Evolutionary conservation across 2,329 filamentous ascomycete species (phyloP), one percentile per base, ranked within the genome.

Genomic region (Fusarium sp.): DNA sequence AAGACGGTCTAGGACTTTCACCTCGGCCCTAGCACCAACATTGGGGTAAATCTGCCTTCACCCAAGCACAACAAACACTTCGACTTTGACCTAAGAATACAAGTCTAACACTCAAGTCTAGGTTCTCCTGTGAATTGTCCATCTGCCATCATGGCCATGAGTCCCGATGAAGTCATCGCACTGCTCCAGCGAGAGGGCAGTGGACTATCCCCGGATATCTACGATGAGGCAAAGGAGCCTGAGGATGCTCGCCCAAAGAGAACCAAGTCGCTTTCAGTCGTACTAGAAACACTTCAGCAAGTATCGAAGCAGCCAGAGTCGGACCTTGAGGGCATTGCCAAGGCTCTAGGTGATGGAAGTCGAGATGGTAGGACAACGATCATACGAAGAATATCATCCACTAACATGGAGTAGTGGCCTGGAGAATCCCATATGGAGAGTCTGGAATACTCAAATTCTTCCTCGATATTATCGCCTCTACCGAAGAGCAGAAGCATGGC

Each of bases 371-470:
- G 80, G 84, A 76, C 3, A 4, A 14, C 2, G 2, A 1, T 3
- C 4, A 2, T 3, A 10, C 1, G 0, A 38, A 18, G 5, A n/a
- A 6, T 13, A n/a, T 31, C 33, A 50, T 5, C 16, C 8, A 56
- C 57, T 67, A n/a, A 65, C 50, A 6, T 20, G 6, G 6, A 4
- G 25, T 16, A 89, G 87, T 81, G 40, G 81, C 82, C 49, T 90
- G 87, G 86, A 82, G 88, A 61, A 71, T 81, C 23, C 84, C 88
- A 0, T 78, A 88, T 9, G 88, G 87, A 6, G 82, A 86, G 27
- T 87, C 88, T 0, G 86, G 87, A 2, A 77, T 90, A 31, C 76
- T 90, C 8, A 81, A 83, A 18, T 86, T 88, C 77, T 87, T 88
- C 70, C 79, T 89, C 14, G 76, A 79, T 10, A 71, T 86, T 11